Conservation (phyloP, 1,139 yeast genomes). For the Lodderomyces theae region DNA sequence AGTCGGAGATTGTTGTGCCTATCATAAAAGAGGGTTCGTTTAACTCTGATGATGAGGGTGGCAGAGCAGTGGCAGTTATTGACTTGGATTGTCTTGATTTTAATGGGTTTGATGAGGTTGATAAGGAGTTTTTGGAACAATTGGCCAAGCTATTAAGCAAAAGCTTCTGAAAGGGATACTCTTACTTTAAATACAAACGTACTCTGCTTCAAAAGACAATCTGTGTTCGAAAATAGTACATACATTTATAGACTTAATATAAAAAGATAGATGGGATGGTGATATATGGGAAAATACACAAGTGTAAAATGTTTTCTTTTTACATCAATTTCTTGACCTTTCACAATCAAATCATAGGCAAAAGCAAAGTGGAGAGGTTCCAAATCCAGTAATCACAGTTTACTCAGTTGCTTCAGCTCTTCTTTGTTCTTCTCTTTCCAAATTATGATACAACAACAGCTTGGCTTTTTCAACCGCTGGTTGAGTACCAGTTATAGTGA, state of each 20-base stretch:
- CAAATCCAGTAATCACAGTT: not conserved
- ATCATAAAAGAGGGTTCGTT: constrained; percentile 29
- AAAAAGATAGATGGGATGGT: not conserved
- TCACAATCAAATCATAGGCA: not conserved
- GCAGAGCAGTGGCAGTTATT: constrained; percentile 75
- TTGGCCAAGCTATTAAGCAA: constrained; percentile 52
- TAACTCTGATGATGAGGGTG: constrained; percentile 27
- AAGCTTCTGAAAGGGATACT: not conserved
- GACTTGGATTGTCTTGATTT: constrained; percentile 76
- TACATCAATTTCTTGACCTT: not conserved
- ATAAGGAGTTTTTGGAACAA: constrained; percentile 55
- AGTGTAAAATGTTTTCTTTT: not conserved
- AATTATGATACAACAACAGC: constrained; percentile 64
- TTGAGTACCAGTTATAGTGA: constrained; percentile 69
- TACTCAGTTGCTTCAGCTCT: constrained; percentile 33
- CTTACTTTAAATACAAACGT: not conserved
- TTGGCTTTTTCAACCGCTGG: constrained; percentile 69
- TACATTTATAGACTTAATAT: not conserved
- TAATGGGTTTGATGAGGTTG: constrained; percentile 66
- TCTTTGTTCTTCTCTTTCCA: constrained; percentile 76
- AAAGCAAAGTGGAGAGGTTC: not conserved
- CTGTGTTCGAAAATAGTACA: not conserved
- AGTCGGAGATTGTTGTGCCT: constrained; percentile 92
- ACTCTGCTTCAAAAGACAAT: not conserved
- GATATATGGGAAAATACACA: constrained; percentile 1